A percentile compares a stretch with the other conserved stretches of the same genome.
Conservation (phyloP, 371 early-diverging fungal genomes). For the Fennellomyces sp. region DNA sequence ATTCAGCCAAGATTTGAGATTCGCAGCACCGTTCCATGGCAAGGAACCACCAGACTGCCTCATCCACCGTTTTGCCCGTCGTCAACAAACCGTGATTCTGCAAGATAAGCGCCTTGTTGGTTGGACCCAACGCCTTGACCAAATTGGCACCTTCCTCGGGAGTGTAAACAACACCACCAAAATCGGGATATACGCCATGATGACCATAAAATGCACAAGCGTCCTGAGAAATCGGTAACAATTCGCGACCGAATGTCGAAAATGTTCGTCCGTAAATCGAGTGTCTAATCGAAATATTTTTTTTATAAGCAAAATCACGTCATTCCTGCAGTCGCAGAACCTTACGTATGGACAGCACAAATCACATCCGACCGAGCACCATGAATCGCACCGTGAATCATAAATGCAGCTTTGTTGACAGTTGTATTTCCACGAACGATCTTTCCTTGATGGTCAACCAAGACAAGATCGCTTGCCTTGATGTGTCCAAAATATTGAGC, state of each 20-base stretch:
- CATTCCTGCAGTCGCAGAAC: not conserved
- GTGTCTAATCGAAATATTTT: too few relatives aligned
- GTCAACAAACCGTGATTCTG: slow-evolving; percentile 68
- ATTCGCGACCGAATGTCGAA: slow-evolving; percentile 44
- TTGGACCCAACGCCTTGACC: slow-evolving; percentile 42
- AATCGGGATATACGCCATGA: slow-evolving; percentile 53
- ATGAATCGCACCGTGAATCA: slow-evolving; percentile 63
- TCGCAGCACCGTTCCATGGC: slow-evolving; percentile 60
- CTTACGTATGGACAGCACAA: slow-evolving; percentile 58
- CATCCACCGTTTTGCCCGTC: slow-evolving; percentile 56
- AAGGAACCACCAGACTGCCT: slow-evolving; percentile 62
- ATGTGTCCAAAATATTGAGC: slow-evolving; percentile 59
- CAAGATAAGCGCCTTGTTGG: slow-evolving; percentile 56
- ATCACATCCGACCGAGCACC: slow-evolving; percentile 47
- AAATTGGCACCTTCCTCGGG: slow-evolving; percentile 54
- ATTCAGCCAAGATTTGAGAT: slow-evolving; percentile 58
- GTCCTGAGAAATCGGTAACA: slow-evolving; percentile 63
- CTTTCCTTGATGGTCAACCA: slow-evolving; percentile 56
- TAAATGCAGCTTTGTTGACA: slow-evolving; percentile 66
- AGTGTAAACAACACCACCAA: slow-evolving; percentile 58
- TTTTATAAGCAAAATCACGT: not conserved
- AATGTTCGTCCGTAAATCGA: slow-evolving; percentile 65
- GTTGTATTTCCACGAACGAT: slow-evolving; percentile 51
- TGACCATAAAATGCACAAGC: slow-evolving; percentile 59
- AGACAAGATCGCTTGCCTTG: slow-evolving; percentile 55